phyloP scores from a whole-genome alignment of 1,284 basidiomycete genomes.

The Coniferiporia weirii region DNA sequence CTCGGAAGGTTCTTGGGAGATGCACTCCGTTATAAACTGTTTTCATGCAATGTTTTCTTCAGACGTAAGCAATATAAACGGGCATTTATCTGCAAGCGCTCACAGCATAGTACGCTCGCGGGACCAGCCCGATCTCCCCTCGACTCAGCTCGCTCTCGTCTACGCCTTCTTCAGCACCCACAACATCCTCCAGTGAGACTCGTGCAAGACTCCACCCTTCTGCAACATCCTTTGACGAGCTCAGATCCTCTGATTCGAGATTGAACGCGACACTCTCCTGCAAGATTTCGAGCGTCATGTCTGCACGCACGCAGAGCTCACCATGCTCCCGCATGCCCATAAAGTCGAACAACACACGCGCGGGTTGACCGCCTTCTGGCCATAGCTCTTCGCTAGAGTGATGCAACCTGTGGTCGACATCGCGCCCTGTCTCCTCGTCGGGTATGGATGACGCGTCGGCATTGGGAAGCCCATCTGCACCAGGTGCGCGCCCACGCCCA shows the following conservation, averaged over 20 bases:
- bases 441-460: constrained; percentile 13
- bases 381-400: constrained; percentile 27
- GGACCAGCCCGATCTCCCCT: constrained; percentile 58
- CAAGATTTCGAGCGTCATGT: constrained; percentile 54
- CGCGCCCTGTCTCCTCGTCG: neutral
- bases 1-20: constrained; percentile 33
- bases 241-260: constrained; percentile 29
- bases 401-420: neutral
- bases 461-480: constrained; percentile 16
- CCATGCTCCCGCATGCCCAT: constrained; percentile 67
- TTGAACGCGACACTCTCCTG: no score
- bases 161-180: constrained; percentile 21
- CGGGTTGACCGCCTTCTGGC: constrained; percentile 35
- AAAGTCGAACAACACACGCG: constrained; percentile 66
- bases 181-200: neutral
- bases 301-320: constrained; percentile 59
- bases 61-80: neutral
- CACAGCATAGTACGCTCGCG: constrained; percentile 69
- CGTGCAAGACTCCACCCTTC: constrained; percentile 68
- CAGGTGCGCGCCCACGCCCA: constrained; percentile 29
- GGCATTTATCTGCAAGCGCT: constrained; percentile 22
- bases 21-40: constrained; percentile 61
- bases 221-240: constrained; percentile 47
- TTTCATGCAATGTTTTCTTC: constrained; percentile 2
- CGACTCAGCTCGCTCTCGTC: constrained; percentile 28